Evolutionary conservation across 371 early-diverging fungal species (phyloP).

Genomic region (Dichotomocladium elegans): DNA sequence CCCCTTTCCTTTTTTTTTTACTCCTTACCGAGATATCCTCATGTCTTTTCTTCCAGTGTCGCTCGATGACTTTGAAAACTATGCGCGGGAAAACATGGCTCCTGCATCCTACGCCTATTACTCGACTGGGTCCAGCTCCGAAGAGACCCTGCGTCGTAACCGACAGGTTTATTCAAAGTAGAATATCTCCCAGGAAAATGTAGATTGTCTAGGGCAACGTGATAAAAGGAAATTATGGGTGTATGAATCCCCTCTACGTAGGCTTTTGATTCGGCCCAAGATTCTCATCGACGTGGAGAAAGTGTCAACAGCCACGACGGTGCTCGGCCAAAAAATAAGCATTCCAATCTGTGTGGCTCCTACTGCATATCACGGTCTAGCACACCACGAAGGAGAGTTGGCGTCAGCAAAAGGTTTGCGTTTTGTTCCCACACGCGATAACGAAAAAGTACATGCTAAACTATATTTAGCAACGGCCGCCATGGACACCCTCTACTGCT

Average conservation of each 20-base stretch:
- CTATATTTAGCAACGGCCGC: not conserved
- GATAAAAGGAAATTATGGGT: too few species aligned
- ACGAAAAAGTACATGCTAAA: not conserved
- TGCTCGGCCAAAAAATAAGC: constrained; percentile 17
- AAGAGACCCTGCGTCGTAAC: constrained; percentile 14
- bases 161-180: constrained; percentile 17
- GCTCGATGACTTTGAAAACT: constrained; percentile 18
- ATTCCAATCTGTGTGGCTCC: constrained; percentile 26
- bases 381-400: constrained; percentile 57
- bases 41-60: constrained; percentile 9
- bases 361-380: constrained; percentile 54
- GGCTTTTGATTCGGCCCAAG: constrained; percentile 19
- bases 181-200: too few species aligned
- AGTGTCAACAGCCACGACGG: constrained; percentile 12
- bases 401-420: constrained; percentile 36
- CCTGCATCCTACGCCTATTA: constrained; percentile 16
- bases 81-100: constrained; percentile 10
- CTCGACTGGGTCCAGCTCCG: constrained; percentile 14
- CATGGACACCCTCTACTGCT: constrained; percentile 35
- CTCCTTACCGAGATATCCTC: too few species aligned
- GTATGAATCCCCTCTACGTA: not conserved
- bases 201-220: too few species aligned
- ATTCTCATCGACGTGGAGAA: constrained; percentile 22
- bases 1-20: too few species aligned
- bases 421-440: not conserved